These are phyloP conservation scores for Plasmodium vivax DNA, from an alignment of 169 alveolate species.

Conservation along the genomic window DNA sequence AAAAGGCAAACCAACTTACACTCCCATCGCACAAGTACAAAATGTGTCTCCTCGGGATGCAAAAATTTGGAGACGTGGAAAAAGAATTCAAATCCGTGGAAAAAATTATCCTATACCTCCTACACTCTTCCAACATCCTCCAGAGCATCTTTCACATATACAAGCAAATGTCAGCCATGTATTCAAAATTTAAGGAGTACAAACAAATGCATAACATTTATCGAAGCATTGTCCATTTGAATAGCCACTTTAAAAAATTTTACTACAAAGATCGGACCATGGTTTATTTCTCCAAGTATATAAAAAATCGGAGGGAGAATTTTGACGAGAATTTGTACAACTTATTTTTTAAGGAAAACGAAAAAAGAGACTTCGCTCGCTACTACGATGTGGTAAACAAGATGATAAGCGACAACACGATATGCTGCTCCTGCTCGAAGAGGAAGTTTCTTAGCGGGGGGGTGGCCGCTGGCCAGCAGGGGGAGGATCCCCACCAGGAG, in stretches of 20 bases:
- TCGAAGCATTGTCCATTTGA: slow-evolving; percentile 15
- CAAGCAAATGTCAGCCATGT: slow-evolving; percentile 23
- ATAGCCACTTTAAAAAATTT: slow-evolving; percentile 14
- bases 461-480: background rate
- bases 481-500: background rate
- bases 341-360: slow-evolving; percentile 50
- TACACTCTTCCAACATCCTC: slow-evolving; percentile 8
- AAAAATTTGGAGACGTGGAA: slow-evolving; percentile 4
- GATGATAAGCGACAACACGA: slow-evolving; percentile 38
- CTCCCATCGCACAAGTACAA: background rate
- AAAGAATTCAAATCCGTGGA: slow-evolving; percentile 28
- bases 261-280: slow-evolving; percentile 41
- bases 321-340: slow-evolving; percentile 68
- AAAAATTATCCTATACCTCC: slow-evolving; percentile 9
- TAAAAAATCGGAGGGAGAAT: slow-evolving; percentile 52
- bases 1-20: background rate
- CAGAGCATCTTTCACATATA: slow-evolving; percentile 28
- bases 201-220: slow-evolving; percentile 19
- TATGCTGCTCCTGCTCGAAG: slow-evolving; percentile 62
- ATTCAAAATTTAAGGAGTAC: slow-evolving; percentile 25
- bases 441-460: background rate
- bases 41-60: slow-evolving; percentile 39
- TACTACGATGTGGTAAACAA: slow-evolving; percentile 12
- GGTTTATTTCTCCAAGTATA: slow-evolving; percentile 43
- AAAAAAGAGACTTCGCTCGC: slow-evolving; percentile 34